Percentiles rank a stretch among this genome's conserved stretches.
Evolutionary conservation across 1,284 basidiomycete genomes (phyloP).

Genomic region (Leccinum holopus): DNA sequence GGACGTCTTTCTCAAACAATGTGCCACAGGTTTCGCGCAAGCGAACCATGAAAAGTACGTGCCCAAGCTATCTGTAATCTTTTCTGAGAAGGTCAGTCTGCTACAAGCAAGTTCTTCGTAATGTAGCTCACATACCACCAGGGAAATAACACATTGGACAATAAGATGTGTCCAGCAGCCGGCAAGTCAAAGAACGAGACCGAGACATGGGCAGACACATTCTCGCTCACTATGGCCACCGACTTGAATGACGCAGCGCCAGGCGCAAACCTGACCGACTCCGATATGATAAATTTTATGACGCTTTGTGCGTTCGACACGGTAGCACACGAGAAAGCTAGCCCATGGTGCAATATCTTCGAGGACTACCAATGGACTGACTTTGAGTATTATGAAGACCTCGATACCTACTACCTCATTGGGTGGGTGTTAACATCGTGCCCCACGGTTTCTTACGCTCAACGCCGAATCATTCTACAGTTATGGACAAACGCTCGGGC

Average conservation of each 20-base stretch:
- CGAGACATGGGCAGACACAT: constrained; percentile 51
- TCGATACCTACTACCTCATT: constrained; percentile 73
- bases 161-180: constrained; percentile 63
- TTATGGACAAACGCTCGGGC: constrained; percentile 64
- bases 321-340: constrained; percentile 50
- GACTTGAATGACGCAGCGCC: constrained; percentile 65
- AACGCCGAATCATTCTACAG: constrained; percentile 32
- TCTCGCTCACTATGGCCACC: constrained; percentile 53
- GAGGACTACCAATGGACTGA: constrained; percentile 50
- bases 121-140: constrained; percentile 23
- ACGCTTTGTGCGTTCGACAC: constrained; percentile 79
- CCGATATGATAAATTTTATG: constrained; percentile 64
- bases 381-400: constrained; percentile 68
- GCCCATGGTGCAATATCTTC: constrained; percentile 71
- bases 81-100: constrained; percentile 53
- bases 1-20: constrained; percentile 1
- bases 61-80: constrained; percentile 50
- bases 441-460: neutral
- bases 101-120: neutral
- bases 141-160: constrained; percentile 72
- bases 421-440: constrained; percentile 44
- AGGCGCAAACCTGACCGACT: constrained; percentile 55
- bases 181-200: constrained; percentile 45
- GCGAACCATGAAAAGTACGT: constrained; percentile 41
- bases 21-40: constrained; percentile 48